Percentiles rank a stretch among this genome's conserved stretches.
phyloP scores from a whole-genome alignment of 2,329 filamentous ascomycete genomes.

The Scleromitrula shiraiana region DNA sequence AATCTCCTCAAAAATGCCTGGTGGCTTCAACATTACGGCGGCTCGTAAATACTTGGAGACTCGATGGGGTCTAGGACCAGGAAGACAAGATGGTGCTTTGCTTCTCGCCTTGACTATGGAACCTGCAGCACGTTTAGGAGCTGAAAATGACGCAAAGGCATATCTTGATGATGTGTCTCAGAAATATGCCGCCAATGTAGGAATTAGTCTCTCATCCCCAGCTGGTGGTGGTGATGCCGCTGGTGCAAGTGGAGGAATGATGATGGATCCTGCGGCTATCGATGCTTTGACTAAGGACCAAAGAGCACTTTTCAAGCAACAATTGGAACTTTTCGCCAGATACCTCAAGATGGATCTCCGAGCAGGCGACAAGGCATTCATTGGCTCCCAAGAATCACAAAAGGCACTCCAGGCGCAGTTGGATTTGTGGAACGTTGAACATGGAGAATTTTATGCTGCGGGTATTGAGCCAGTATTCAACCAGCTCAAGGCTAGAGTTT shows the following conservation, averaged over 20 bases:
- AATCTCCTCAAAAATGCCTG: slow-evolving; percentile 98
- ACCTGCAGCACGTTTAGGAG: slow-evolving; percentile 77
- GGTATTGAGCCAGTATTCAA: slow-evolving; percentile 95
- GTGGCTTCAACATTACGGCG: slow-evolving; percentile 96
- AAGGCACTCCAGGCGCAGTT: slow-evolving; percentile 85
- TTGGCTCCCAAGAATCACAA: slow-evolving; percentile 77
- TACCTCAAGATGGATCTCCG: slow-evolving; percentile 97
- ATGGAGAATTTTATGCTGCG: slow-evolving; percentile 90
- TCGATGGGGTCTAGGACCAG: slow-evolving; percentile 79
- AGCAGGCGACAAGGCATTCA: slow-evolving; percentile 89
- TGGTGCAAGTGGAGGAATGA: slow-evolving; percentile 76
- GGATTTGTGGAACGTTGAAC: slow-evolving; percentile 90
- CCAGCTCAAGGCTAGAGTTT: slow-evolving; percentile 85
- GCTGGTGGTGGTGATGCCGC: slow-evolving; percentile 65
- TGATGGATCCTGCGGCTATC: slow-evolving; percentile 98
- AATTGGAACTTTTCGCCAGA: slow-evolving; percentile 86
- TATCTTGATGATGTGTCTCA: slow-evolving; percentile 84
- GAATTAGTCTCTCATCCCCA: slow-evolving; percentile 73
- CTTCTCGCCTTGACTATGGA: slow-evolving; percentile 89
- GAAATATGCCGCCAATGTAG: slow-evolving; percentile 79
- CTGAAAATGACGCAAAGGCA: slow-evolving; percentile 83
- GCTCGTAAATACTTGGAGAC: slow-evolving; percentile 93
- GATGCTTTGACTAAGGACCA: slow-evolving; percentile 98
- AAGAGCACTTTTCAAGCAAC: slow-evolving; percentile 92
- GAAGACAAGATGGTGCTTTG: slow-evolving; percentile 85